phyloP scores from a whole-genome alignment of 352 stramenopile species.

The Achlya hypogyna region DNA sequence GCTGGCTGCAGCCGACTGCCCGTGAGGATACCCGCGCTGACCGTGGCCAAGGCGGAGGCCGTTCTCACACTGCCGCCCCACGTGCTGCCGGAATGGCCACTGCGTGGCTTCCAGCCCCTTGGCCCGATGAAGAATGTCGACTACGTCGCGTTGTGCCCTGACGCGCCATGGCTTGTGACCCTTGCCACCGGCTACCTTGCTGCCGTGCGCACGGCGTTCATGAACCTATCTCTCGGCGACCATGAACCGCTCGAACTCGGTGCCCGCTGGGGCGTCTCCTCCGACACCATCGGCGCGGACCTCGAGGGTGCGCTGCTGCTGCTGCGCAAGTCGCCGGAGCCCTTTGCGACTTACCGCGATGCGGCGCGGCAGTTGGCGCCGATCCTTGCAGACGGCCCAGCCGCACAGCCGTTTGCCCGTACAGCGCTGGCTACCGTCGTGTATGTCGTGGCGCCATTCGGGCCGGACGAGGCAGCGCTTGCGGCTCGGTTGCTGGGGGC shows the following conservation, averaged over 20 bases:
- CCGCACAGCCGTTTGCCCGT: neutral
- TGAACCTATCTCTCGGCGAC: neutral
- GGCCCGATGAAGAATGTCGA: neutral
- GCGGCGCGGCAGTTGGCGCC: neutral
- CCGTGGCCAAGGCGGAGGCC: neutral
- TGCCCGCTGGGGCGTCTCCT: neutral
- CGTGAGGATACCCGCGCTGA: neutral
- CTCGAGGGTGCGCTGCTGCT: neutral
- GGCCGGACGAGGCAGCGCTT: neutral
- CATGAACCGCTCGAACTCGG: neutral
- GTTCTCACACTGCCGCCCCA: neutral
- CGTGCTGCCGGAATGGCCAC: neutral
- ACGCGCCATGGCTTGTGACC: neutral
- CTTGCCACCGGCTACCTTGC: neutral
- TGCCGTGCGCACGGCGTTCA: slow-evolving; percentile 1
- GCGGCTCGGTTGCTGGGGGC: neutral
- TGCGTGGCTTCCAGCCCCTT: neutral
- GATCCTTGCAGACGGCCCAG: neutral
- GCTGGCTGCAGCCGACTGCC: neutral
- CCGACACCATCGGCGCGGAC: neutral
- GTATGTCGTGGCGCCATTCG: slow-evolving; percentile 8
- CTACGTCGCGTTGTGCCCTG: slow-evolving; percentile 5
- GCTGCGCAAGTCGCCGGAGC: neutral
- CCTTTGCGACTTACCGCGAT: neutral
- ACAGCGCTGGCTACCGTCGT: neutral